Conservation (phyloP, 495 filamentous ascomycete species). For the Hypoxylon cercidicola region DNA sequence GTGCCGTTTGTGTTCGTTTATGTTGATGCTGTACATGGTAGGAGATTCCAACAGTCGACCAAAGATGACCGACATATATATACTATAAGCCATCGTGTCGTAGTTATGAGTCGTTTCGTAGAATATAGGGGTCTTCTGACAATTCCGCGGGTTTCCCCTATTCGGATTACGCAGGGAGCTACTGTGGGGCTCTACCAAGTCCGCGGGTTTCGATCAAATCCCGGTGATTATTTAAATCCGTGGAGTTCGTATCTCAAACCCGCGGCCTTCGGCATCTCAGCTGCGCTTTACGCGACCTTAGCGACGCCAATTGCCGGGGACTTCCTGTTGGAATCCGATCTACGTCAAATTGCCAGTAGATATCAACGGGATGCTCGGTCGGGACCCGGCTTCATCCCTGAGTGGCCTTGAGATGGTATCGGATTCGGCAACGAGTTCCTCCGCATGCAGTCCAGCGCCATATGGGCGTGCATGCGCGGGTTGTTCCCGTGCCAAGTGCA, state of each 20-base stretch:
- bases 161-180: too few relatives aligned
- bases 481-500: constrained; percentile 45
- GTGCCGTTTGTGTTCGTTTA: too few relatives aligned
- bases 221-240: not conserved
- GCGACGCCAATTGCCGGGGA: not conserved
- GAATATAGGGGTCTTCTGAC: too few relatives aligned
- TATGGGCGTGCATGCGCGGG: constrained; percentile 41
- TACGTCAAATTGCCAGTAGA: not conserved
- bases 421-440: constrained; percentile 3
- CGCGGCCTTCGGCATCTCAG: not conserved
- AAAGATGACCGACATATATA: too few relatives aligned
- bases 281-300: not conserved
- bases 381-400: not conserved
- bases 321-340: constrained; percentile 2
- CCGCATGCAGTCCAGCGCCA: constrained; percentile 38
- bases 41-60: too few relatives aligned
- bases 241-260: not conserved
- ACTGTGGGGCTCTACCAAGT: not conserved
- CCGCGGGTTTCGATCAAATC: not conserved
- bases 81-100: too few relatives aligned
- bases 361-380: not conserved
- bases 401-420: constrained; percentile 11
- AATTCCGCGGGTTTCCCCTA: too few relatives aligned
- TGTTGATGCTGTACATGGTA: too few relatives aligned
- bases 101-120: too few relatives aligned